phyloP scores from a whole-genome alignment of 306 rosid species.

The Fragaria ananassa region DNA sequence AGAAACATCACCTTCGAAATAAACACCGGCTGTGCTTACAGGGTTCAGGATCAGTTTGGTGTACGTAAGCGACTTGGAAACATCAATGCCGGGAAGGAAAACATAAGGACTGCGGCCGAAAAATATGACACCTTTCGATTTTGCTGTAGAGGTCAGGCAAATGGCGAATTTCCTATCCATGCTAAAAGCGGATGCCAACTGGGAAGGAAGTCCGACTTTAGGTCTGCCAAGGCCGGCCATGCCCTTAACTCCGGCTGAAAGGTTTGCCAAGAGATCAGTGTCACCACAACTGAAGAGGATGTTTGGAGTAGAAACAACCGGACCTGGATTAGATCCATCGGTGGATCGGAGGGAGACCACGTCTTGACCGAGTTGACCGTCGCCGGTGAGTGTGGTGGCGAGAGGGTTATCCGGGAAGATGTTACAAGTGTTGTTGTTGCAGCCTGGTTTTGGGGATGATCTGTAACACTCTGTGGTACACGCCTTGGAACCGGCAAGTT shows the following conservation, averaged over 20 bases:
- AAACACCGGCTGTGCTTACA: slow-evolving; percentile 20
- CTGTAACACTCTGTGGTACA: slow-evolving; percentile 18
- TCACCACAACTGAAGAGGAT: slow-evolving; percentile 49
- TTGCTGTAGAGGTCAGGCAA: slow-evolving; percentile 40
- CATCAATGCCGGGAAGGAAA: slow-evolving; percentile 34
- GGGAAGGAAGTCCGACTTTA: slow-evolving; percentile 39
- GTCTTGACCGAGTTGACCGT: slow-evolving; percentile 39
- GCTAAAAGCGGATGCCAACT: slow-evolving; percentile 41
- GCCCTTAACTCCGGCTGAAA: slow-evolving; percentile 47
- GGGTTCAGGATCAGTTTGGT: slow-evolving; percentile 43
- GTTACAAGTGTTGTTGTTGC: slow-evolving; percentile 37
- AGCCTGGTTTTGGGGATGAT: slow-evolving; percentile 32
- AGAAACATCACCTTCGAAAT: slow-evolving; percentile 35
- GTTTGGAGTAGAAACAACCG: slow-evolving; percentile 32
- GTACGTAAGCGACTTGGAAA: slow-evolving; percentile 33
- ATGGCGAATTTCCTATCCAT: slow-evolving; percentile 45
- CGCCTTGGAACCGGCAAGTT: slow-evolving; percentile 17
- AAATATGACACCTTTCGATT: slow-evolving; percentile 37
- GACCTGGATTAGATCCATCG: slow-evolving; percentile 30
- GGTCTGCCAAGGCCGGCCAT: slow-evolving; percentile 61
- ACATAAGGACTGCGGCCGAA: slow-evolving; percentile 50
- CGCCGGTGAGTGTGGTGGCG: neutral
- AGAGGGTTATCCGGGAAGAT: slow-evolving; percentile 34
- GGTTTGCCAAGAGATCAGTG: slow-evolving; percentile 28
- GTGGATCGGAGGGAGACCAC: slow-evolving; percentile 44